Evolutionary conservation across 1,284 basidiomycete species (phyloP), one percentile per base, ranked within the genome.

Genomic region (Cryptococcus sp.): DNA sequence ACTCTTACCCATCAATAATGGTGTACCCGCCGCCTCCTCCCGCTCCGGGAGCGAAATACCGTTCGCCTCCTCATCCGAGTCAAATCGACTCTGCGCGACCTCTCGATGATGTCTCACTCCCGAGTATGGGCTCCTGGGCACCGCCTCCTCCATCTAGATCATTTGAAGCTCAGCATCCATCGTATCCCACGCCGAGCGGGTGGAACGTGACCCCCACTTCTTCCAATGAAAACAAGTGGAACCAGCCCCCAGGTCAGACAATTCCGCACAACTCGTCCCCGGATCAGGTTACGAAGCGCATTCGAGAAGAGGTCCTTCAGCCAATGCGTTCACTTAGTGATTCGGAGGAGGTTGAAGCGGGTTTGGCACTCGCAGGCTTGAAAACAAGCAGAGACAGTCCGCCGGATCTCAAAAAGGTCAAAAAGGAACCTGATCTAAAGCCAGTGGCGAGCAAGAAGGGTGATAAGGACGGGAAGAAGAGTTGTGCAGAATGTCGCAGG

Each of bases 401-500:
- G 23, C 57, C 57, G 10, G n/a, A 38, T 22, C 34, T 17, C 15
- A 55, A 60, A 44, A 62, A 56, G 50, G 46, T 45, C 22, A 63
- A 62, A 41, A 64, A 62, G 53, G 58, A 59, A 11, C 54, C 51
- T 22, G 59, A 54, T 17, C 16, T 20, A 16, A 53, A 55, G 41
- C 59, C 57, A 39, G 50, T 41, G 47, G 48, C 48, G 38, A 58
- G 52, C 37, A 65, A 62, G 54, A 54, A 66, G 46, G 61, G 45
- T 3, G 54, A 52, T 2, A 64, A 59, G 53, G 64, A 65, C 50
- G 52, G 55, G 43, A 69, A 64, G 54, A 73, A 73, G 59, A 73
- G 70, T 52, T 76, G 74, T 51, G 64, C 72, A 10, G 74, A 76
- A 47, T 76, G 74, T 53, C 55, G 74, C 10, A 60, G 74, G 26